A percentile compares a stretch with the other conserved stretches of the same genome.
Conservation (phyloP, 495 filamentous ascomycete species). For the Pyronema domesticum region DNA sequence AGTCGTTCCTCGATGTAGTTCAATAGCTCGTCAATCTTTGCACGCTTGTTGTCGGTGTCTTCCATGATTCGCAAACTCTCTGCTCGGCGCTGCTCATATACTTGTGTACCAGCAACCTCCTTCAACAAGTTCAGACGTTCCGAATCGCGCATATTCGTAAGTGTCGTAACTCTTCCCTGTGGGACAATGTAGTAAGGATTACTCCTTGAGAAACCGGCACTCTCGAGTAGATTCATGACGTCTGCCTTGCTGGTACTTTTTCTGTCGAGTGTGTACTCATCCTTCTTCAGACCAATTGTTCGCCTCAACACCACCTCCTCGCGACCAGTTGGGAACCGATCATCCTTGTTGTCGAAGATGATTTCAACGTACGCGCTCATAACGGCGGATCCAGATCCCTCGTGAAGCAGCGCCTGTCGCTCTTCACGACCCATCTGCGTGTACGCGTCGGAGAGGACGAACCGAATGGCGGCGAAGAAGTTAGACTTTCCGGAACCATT, state of each 20-base stretch:
- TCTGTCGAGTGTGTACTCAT: slow-evolving; percentile 90
- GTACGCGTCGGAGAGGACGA: slow-evolving; percentile 95
- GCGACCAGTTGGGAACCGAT: slow-evolving; percentile 86
- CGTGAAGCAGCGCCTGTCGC: slow-evolving; percentile 83
- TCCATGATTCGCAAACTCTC: slow-evolving; percentile 94
- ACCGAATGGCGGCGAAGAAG: slow-evolving; percentile 98
- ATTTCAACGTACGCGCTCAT: slow-evolving; percentile 99
- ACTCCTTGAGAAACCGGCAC: slow-evolving; percentile 86
- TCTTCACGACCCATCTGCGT: slow-evolving; percentile 91
- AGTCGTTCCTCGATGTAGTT: slow-evolving; percentile 82
- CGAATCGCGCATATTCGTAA: slow-evolving; percentile 96
- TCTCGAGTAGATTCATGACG: slow-evolving; percentile 89
- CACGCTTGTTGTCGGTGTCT: slow-evolving; percentile 83
- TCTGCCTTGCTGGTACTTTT: slow-evolving; percentile 92
- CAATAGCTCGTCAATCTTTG: slow-evolving; percentile 83
- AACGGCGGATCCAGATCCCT: slow-evolving; percentile 91
- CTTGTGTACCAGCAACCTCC: slow-evolving; percentile 91
- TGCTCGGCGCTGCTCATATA: slow-evolving; percentile 77
- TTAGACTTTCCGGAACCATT: slow-evolving; percentile 99
- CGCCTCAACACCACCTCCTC: slow-evolving; percentile 76
- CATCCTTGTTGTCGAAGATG: slow-evolving; percentile 94
- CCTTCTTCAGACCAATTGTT: slow-evolving; percentile 93
- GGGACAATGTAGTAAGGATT: slow-evolving; percentile 99
- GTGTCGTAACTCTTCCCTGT: slow-evolving; percentile 81
- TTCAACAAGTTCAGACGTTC: slow-evolving; percentile 80